These are phyloP conservation scores for Dipteronia dyeriana DNA, from an alignment of 345 rosid genomes.

Conservation along the genomic window DNA sequence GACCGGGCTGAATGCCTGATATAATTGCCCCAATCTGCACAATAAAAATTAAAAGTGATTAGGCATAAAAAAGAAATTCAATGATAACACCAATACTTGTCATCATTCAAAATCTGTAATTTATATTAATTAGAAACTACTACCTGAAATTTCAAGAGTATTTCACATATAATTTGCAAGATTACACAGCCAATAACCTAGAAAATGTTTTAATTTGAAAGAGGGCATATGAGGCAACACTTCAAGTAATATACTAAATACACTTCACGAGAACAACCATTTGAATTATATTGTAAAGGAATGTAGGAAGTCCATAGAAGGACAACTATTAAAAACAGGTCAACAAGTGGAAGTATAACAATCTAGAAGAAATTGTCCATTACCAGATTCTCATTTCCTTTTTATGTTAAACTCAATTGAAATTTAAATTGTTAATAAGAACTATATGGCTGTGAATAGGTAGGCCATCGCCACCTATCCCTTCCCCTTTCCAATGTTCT, in stretches of 20 bases:
- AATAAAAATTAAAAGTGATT: conserved; percentile 16
- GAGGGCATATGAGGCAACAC: no score
- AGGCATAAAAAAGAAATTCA: background rate
- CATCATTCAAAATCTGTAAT: background rate
- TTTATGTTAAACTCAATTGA: background rate
- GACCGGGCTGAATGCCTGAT: conserved; percentile 97
- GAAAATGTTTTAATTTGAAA: background rate
- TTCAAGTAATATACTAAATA: no score
- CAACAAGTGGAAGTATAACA: background rate
- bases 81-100: background rate
- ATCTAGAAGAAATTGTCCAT: background rate
- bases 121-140: background rate
- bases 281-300: background rate
- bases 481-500: background rate
- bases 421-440: background rate
- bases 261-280: no score
- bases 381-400: background rate
- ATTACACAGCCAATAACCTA: background rate
- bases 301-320: background rate
- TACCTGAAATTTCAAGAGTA: background rate
- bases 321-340: background rate
- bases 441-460: background rate
- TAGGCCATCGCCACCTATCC: background rate
- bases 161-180: background rate
- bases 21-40: conserved; percentile 94